Evolutionary conservation across 164 flowering plant species (phyloP), one percentile per base, ranked within the genome.

Genomic region (Stephania japonica): DNA sequence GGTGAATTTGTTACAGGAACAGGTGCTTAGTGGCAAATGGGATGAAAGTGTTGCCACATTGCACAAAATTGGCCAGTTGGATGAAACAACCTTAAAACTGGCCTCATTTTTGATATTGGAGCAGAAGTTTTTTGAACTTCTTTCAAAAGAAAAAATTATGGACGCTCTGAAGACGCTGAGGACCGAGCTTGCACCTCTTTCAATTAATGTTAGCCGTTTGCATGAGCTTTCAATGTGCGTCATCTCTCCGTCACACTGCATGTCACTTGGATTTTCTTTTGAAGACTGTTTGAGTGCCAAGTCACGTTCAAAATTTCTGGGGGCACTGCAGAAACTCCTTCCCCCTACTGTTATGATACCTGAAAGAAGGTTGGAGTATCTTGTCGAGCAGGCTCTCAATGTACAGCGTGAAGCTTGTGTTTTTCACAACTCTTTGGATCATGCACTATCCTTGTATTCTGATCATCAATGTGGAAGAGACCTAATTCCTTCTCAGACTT

Each of bases 391-490:
- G 73, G 98, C 96, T 42, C 89, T 92, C 72, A 75, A 80, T 64
- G 80, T 89, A 80, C 95, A 91, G 73, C 81, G 85, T 26, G 90
- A 83, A 83, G 81, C 88, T 80, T 93, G 98, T 75, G 70, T 78
- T 68, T 93, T 87, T 81, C 98, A 93, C 81, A 93, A 93, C 79
- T 81, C 93, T 47, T 69, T 76, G 66, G 87, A 87, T 69, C 76
- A 80, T 77, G 87, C 88, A 70, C 65, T 90, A 79, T 91, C 98
- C 23, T 79, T 93, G 77, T 88, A 87, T 65, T 72, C 87, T 2
- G 97, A 93, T 81, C 97, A 93, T 82, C 90, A 84, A 49, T 93
- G 98, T 81, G 97, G 95, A 64, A 88, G 78, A 81, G 85, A 85
- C 50, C 87, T 83, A 73, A 85, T 93, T 78, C 98, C 98, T 75